Percentiles rank a stretch among this genome's conserved stretches.
Conservation (phyloP, 2,329 filamentous ascomycete species). For the Paecilomyces dactylethromorphus region DNA sequence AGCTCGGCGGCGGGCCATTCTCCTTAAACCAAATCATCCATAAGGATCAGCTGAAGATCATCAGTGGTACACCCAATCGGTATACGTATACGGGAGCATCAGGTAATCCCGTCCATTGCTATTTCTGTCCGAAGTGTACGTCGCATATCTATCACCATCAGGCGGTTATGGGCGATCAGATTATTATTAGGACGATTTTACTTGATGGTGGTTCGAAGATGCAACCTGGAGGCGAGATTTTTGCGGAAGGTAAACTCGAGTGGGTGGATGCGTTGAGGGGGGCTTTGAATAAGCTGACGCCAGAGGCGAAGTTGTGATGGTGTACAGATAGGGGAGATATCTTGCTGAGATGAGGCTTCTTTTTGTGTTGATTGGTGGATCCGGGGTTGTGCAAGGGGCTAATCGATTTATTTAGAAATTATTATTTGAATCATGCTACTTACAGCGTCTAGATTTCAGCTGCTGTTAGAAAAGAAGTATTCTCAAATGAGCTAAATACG, state of each 20-base stretch:
- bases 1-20: too few relatives aligned
- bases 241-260: conserved; percentile 25
- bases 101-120: conserved; percentile 16
- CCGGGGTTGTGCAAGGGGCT: too few relatives aligned
- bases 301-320: neutral
- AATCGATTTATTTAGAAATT: too few relatives aligned
- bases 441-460: too few relatives aligned
- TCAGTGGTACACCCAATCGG: too few relatives aligned
- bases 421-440: too few relatives aligned
- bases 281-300: neutral
- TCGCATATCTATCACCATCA: conserved; percentile 36
- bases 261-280: conserved; percentile 25
- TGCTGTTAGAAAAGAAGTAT: too few relatives aligned
- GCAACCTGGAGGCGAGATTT: conserved; percentile 30
- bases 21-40: too few relatives aligned
- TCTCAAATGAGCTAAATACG: neutral
- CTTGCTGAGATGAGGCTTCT: neutral
- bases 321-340: neutral
- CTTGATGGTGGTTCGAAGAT: conserved; percentile 29
- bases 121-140: conserved; percentile 31
- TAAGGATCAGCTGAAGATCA: too few relatives aligned
- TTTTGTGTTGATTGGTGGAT: neutral
- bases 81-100: too few relatives aligned
- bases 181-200: conserved; percentile 33
- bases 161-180: conserved; percentile 32